Percentiles rank a stretch among this genome's conserved stretches.
phyloP scores from a whole-genome alignment of 345 rosid genomes.

The Ceriops tagal region DNA sequence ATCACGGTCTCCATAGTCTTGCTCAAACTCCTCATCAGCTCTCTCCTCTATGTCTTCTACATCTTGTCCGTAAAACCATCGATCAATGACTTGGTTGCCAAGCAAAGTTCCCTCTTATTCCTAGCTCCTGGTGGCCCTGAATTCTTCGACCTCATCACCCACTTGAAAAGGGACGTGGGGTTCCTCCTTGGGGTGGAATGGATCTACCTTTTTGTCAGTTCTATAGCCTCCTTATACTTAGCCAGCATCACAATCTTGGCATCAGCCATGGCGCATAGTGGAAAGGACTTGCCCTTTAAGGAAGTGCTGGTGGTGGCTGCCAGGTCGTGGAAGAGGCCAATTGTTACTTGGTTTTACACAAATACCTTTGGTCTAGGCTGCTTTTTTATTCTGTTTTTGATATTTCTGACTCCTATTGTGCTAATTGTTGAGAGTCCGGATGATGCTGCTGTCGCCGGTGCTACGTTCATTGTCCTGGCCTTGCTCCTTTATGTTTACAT shows the following conservation, averaged over 20 bases:
- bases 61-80: slow-evolving; percentile 27
- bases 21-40: slow-evolving; percentile 24
- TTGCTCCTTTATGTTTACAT: slow-evolving; percentile 26
- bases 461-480: slow-evolving; percentile 12
- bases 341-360: slow-evolving; percentile 41
- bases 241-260: slow-evolving; percentile 27
- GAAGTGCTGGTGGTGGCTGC: slow-evolving; percentile 23
- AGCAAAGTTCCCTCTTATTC: slow-evolving; percentile 17
- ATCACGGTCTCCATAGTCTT: slow-evolving; percentile 37
- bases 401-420: slow-evolving; percentile 19
- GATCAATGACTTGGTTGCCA: slow-evolving; percentile 22
- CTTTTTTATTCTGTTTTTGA: slow-evolving; percentile 14
- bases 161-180: slow-evolving; percentile 17
- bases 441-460: background rate
- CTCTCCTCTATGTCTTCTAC: slow-evolving; percentile 23
- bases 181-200: slow-evolving; percentile 21
- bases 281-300: slow-evolving; percentile 21
- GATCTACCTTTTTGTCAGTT: slow-evolving; percentile 16
- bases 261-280: slow-evolving; percentile 31
- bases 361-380: slow-evolving; percentile 39
- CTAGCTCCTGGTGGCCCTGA: slow-evolving; percentile 30
- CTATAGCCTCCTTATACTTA: slow-evolving; percentile 25
- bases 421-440: slow-evolving; percentile 2
- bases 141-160: slow-evolving; percentile 20
- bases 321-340: slow-evolving; percentile 37